A percentile compares a stretch with the other conserved stretches of the same genome.
These are phyloP conservation scores for Pseudomonodictys pantanalensis DNA, from an alignment of 495 filamentous ascomycete species.

Conservation along the genomic window DNA sequence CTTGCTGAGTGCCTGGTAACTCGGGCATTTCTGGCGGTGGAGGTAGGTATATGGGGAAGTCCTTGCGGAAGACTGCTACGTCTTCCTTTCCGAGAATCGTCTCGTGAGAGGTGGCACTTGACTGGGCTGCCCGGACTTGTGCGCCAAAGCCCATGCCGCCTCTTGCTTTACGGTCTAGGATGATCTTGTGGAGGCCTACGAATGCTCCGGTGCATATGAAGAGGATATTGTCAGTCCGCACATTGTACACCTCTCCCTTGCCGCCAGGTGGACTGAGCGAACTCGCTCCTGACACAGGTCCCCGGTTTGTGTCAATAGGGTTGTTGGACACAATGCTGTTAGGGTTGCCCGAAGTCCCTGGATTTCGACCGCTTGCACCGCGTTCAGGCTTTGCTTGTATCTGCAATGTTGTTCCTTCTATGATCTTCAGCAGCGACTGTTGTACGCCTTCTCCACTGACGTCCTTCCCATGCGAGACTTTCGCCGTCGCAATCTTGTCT, in stretches of 20 bases:
- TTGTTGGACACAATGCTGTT: slow-evolving; percentile 41
- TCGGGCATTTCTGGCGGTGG: slow-evolving; percentile 5
- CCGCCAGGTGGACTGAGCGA: slow-evolving; percentile 33
- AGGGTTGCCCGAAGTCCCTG: slow-evolving; percentile 12
- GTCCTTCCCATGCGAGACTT: slow-evolving; percentile 70
- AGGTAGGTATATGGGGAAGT: slow-evolving; percentile 64
- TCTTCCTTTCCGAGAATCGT: slow-evolving; percentile 52
- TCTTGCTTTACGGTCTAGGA: slow-evolving; percentile 79
- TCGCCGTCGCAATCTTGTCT: slow-evolving; percentile 85
- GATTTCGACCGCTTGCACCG: slow-evolving; percentile 40
- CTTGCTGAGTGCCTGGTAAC: slow-evolving; percentile 13
- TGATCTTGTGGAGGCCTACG: slow-evolving; percentile 83
- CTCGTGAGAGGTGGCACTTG: slow-evolving; percentile 41
- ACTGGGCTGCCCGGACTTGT: slow-evolving; percentile 57
- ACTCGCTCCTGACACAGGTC: slow-evolving; percentile 15
- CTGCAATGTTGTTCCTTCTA: slow-evolving; percentile 92
- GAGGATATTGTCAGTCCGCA: slow-evolving; percentile 92
- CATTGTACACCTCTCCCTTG: slow-evolving; percentile 83
- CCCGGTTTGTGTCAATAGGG: slow-evolving; percentile 44
- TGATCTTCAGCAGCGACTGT: slow-evolving; percentile 90
- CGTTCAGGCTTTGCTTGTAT: slow-evolving; percentile 79
- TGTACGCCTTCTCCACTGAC: slow-evolving; percentile 93
- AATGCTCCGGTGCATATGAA: slow-evolving; percentile 97
- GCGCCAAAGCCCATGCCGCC: slow-evolving; percentile 92
- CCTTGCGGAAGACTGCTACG: slow-evolving; percentile 59